Evolutionary conservation across 2,329 filamentous ascomycete species (phyloP).

Genomic region (Emericellopsis cladophorae): DNA sequence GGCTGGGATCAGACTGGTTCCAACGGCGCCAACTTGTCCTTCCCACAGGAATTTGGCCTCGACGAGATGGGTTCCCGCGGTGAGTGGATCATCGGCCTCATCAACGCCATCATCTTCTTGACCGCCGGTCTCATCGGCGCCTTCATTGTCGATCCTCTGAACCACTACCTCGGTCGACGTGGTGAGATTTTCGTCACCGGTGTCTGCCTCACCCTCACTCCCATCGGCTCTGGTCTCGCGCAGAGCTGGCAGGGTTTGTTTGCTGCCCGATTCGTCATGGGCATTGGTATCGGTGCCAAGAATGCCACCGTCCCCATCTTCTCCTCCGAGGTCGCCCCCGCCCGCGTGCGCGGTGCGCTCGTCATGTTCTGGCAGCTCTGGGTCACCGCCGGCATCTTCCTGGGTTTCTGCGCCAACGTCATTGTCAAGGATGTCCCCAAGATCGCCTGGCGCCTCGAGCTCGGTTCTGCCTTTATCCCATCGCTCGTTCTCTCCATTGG

Average conservation of each 20-base stretch:
- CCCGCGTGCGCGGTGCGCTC: slow-evolving; percentile 54
- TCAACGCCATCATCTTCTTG: slow-evolving; percentile 17
- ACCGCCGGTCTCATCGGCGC: slow-evolving; percentile 37
- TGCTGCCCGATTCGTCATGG: slow-evolving; percentile 51
- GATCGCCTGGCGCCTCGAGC: slow-evolving; percentile 45
- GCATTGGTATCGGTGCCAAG: slow-evolving; percentile 56
- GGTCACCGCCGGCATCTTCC: slow-evolving; percentile 20
- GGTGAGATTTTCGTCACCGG: slow-evolving; percentile 57
- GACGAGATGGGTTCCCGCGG: slow-evolving; percentile 22
- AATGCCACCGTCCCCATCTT: slow-evolving; percentile 56
- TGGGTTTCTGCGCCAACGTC: slow-evolving; percentile 38
- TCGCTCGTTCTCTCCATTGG: slow-evolving; percentile 35
- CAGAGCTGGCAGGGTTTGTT: slow-evolving; percentile 56
- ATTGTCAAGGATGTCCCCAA: slow-evolving; percentile 34
- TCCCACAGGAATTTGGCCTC: slow-evolving; percentile 29
- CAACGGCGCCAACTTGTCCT: slow-evolving; percentile 48
- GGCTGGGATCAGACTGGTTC: slow-evolving; percentile 52
- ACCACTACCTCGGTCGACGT: slow-evolving; percentile 51
- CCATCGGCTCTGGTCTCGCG: slow-evolving; percentile 45
- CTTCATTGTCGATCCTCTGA: slow-evolving; percentile 38
- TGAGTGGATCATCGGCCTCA: slow-evolving; percentile 20
- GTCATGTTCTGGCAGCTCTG: slow-evolving; percentile 62
- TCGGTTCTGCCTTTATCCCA: slow-evolving; percentile 41
- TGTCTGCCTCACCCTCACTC: slow-evolving; percentile 27
- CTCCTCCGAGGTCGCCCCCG: slow-evolving; percentile 57